Percentiles rank a stretch among this genome's conserved stretches.
phyloP scores from a whole-genome alignment of 2,329 filamentous ascomycete species.

The Xylaria sp. region DNA sequence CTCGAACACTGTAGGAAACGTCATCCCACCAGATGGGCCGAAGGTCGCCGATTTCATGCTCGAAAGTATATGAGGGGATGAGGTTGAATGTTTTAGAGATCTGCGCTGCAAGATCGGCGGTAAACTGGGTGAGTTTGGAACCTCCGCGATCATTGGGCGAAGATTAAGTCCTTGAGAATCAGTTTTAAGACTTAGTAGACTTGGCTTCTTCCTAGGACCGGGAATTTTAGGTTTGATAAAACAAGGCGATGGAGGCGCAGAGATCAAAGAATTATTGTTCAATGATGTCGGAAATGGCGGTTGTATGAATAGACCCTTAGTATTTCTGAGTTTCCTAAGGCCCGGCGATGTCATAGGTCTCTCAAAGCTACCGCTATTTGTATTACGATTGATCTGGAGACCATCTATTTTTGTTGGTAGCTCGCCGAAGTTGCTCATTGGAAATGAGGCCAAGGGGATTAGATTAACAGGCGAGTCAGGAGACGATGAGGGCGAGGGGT shows the following conservation, averaged over 20 bases:
- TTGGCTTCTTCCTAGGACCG: constrained; percentile 74
- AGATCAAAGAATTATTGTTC: constrained; percentile 57
- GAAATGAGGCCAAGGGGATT: constrained; percentile 72
- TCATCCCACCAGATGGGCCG: constrained; percentile 67
- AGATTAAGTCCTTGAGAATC: constrained; percentile 62
- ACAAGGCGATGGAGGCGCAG: constrained; percentile 73
- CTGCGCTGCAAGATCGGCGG: constrained; percentile 66
- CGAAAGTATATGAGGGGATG: constrained; percentile 69
- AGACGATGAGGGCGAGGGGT: constrained; percentile 89
- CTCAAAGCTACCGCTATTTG: constrained; percentile 45
- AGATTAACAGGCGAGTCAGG: constrained; percentile 86
- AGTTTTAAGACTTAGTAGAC: constrained; percentile 78
- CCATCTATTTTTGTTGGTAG: constrained; percentile 52
- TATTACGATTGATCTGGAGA: constrained; percentile 47
- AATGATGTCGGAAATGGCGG: constrained; percentile 57
- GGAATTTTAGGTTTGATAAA: constrained; percentile 83
- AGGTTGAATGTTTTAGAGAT: constrained; percentile 70
- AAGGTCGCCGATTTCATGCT: constrained; percentile 64
- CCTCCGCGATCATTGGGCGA: constrained; percentile 54
- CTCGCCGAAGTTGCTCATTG: constrained; percentile 62
- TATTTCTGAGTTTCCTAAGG: constrained; percentile 76
- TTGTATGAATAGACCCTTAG: constrained; percentile 84
- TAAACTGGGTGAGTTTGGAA: constrained; percentile 61
- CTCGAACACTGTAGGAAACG: constrained; percentile 64
- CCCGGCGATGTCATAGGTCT: constrained; percentile 72